phyloP scores from a whole-genome alignment of 2,329 filamentous ascomycete genomes.

The Phyllachora maydis region DNA sequence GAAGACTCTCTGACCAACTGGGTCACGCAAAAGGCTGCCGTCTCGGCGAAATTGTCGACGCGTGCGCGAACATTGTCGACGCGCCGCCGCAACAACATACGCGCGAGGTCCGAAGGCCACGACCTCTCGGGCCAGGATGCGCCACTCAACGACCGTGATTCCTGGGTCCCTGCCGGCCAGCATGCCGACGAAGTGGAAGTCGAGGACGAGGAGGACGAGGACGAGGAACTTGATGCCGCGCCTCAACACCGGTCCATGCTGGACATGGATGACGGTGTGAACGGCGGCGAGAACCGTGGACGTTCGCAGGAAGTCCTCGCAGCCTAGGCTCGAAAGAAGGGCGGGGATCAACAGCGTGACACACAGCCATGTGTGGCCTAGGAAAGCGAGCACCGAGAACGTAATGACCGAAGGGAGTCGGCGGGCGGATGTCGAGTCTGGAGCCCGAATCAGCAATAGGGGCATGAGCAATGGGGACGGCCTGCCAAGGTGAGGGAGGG shows the following conservation, averaged over 20 bases:
- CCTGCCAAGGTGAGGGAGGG: no score
- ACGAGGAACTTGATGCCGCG: conserved; percentile 28
- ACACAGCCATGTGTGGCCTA: no score
- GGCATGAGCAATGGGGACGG: no score
- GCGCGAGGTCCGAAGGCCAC: conserved; percentile 48
- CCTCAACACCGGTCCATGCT: conserved; percentile 23
- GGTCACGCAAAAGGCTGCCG: conserved; percentile 77
- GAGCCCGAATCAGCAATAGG: no score
- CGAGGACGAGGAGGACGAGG: conserved; percentile 45
- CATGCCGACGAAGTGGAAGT: conserved; percentile 37
- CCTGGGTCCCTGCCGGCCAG: conserved; percentile 58
- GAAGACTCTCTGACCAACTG: conserved; percentile 95
- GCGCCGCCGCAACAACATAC: conserved; percentile 55
- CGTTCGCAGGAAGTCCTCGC: conserved; percentile 29
- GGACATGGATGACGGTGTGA: conserved; percentile 29
- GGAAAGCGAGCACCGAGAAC: no score
- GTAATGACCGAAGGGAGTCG: no score
- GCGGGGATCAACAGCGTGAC: no score
- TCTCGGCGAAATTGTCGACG: conserved; percentile 69
- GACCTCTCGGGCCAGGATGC: conserved; percentile 72
- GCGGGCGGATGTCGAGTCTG: no score
- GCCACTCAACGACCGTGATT: conserved; percentile 57
- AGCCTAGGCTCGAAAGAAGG: no score
- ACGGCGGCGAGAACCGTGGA: conserved; percentile 35
- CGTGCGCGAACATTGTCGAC: conserved; percentile 77